Evolutionary conservation across 2,329 filamentous ascomycete species (phyloP), one percentile per base, ranked within the genome.

Genomic region (Thielaviopsis euricoi): DNA sequence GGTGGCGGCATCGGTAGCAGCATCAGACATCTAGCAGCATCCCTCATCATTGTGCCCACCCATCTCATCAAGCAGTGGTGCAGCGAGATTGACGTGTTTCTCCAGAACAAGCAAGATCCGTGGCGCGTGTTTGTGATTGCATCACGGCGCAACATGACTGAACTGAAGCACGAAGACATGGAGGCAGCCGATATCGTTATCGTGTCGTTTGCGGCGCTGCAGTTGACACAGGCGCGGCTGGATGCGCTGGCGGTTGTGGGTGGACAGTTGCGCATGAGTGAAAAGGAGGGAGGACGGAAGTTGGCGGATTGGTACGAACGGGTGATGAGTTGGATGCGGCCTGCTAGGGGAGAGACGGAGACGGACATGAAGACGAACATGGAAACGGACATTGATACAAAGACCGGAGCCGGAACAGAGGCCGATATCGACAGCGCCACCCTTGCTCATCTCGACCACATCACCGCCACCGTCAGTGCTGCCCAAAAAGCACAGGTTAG

Each of bases 51-150:
- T 7, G 71, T 70, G 1, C 73, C 73, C 0, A 60, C 60, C 2
- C 71, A 74, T 59, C 67, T 75, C 23, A 67, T 71, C 1, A 50
- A 61, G 0, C 73, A 75, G 58, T 75, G 73, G 73, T 58, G 55
- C 3, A 43, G 54, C 0, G 71, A 75, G 60, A 64, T 66, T 1
- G 13, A 19, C 0, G 65, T 63, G 7, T 75, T 74, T 59, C 63
- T 72, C 10, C 33, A 53, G 0, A 48, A 56, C 1, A 43, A 56
- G 3, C 21, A 17, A 33, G 25, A 55, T 17, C 48, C 56, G 7
- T 60, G 40, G 23, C 57, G 63, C 3, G 52, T 72, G 4, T 22
- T 70, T 13, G 55, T 64, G 1, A 65, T 73, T 22, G 62, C 61
- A 1, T 62, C 43, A 0, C 49, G 61, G 9, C 7, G 26, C 0